Evolutionary conservation across 2,329 filamentous ascomycete genomes (phyloP).

Genomic region (Stachybotrys chartarum): DNA sequence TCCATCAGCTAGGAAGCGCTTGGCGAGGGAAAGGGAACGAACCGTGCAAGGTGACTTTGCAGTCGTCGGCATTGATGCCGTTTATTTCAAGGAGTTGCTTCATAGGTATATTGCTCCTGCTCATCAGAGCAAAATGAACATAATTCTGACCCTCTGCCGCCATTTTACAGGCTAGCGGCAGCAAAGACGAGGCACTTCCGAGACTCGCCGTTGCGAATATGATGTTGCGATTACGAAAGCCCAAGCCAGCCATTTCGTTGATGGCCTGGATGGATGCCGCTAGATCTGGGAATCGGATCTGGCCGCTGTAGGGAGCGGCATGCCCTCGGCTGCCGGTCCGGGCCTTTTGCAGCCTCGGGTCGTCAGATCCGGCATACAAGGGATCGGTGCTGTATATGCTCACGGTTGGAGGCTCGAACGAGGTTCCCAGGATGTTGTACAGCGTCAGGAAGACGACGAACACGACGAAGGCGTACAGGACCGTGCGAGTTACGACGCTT

Average conservation of each 20-base stretch:
- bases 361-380: background rate
- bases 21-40: constrained; percentile 5
- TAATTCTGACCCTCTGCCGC: constrained; percentile 57
- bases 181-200: constrained; percentile 61
- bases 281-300: constrained; percentile 61
- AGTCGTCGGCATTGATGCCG: constrained; percentile 59
- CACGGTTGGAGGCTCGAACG: constrained; percentile 22
- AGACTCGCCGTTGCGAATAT: constrained; percentile 73
- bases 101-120: constrained; percentile 62
- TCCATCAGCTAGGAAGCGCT: constrained; percentile 7
- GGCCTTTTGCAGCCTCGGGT: background rate
- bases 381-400: background rate
- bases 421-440: constrained; percentile 28
- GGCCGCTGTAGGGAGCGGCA: constrained; percentile 52
- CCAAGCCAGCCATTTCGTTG: constrained; percentile 42
- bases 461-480: constrained; percentile 36
- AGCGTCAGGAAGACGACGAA: constrained; percentile 46
- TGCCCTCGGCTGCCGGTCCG: background rate
- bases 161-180: constrained; percentile 88
- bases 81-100: constrained; percentile 69
- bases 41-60: constrained; percentile 58
- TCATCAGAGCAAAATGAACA: constrained; percentile 78
- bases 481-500: constrained; percentile 46
- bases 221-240: constrained; percentile 57
- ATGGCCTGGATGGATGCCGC: constrained; percentile 55